phyloP scores from a whole-genome alignment of 148 eudicot genomes.

The Diospyros kaki region DNA sequence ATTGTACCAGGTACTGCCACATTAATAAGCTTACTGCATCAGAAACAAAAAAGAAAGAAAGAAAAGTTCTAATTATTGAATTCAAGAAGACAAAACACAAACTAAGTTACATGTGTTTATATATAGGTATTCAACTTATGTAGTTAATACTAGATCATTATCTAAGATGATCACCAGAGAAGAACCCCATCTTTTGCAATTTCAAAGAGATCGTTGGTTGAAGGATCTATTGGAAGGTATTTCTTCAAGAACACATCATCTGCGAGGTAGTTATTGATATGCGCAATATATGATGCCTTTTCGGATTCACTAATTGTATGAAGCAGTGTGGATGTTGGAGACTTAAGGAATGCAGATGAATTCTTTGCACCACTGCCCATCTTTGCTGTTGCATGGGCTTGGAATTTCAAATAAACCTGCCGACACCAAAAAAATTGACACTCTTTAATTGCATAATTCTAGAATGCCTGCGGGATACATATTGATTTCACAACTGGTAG shows the following conservation, averaged over 20 bases:
- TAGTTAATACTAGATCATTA: neutral
- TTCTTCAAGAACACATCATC: slow-evolving; percentile 70
- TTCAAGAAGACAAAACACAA: neutral
- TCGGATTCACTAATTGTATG: slow-evolving; percentile 92
- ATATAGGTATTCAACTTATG: neutral
- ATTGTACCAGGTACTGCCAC: slow-evolving; percentile 92
- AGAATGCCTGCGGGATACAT: neutral
- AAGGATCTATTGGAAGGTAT: slow-evolving; percentile 72
- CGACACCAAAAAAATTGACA: slow-evolving; percentile 12
- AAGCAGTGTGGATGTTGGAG: slow-evolving; percentile 79
- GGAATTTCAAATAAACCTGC: slow-evolving; percentile 77
- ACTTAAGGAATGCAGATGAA: slow-evolving; percentile 76
- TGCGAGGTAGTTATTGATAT: slow-evolving; percentile 78
- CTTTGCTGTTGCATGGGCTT: slow-evolving; percentile 63
- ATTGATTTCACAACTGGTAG: neutral
- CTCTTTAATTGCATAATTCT: neutral
- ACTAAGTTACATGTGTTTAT: neutral
- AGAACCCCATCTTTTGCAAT: slow-evolving; percentile 85
- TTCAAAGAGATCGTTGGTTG: slow-evolving; percentile 82
- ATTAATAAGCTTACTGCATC: slow-evolving; percentile 81
- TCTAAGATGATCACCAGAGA: slow-evolving; percentile 52
- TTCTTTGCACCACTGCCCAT: slow-evolving; percentile 72
- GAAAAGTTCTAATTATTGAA: slow-evolving; percentile 4
- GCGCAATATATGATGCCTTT: slow-evolving; percentile 78
- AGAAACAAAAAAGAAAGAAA: neutral